Base-by-base conservation (phyloP, 2,329 filamentous ascomycete species). In the Fusarium xylarioides region DNA sequence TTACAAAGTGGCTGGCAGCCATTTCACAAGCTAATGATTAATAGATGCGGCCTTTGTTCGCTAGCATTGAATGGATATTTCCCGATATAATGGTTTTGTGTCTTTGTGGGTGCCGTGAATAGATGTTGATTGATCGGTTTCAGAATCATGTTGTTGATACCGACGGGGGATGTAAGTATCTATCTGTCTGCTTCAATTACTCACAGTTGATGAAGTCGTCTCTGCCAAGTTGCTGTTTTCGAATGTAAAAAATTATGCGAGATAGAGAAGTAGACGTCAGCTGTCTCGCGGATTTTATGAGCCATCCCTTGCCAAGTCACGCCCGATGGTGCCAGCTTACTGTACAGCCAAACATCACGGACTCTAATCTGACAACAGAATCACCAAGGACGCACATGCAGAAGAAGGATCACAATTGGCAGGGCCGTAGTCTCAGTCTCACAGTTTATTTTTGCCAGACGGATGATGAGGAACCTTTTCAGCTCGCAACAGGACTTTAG, bases 21-120 rank as follows among this genome's bases (percentile, higher is more conserved):
- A 65, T 58, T 59, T 56, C 68, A 50, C 26, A 70, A 63, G 56
- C 57, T 77, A 76, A 77, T 77, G 73, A 77, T 70, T 77, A 77
- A 77, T 77, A 77, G 67, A 76, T 74, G 73, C 54, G 53, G 68
- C 56, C 50, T 43, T 40, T 21, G 19, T 43, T 46, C 30, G 71
- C 63, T 56, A 37, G 55, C 71, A 64, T 74, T 74, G 71, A 59
- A 72, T 55, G 46, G 32, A 38, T 32, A 35, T 47, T 14, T 49
- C 18, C 18, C 38, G 40, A 56, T 19, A 35, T 21, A 37, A 15
- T n/a, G 23, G 19, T 34, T 70, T 15, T 19, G 40, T 44, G 14
- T 26, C 19, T 30, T 21, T 9, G 23, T 47, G 9, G 23, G 11
- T 21, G 16, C 37, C 15, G 19, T 55, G 53, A 42, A 23, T 28